Evolutionary conservation across 108 stramenopile genomes (phyloP), one percentile per base, ranked within the genome.

Genomic region (Mayamaea pseudoterrestris): DNA sequence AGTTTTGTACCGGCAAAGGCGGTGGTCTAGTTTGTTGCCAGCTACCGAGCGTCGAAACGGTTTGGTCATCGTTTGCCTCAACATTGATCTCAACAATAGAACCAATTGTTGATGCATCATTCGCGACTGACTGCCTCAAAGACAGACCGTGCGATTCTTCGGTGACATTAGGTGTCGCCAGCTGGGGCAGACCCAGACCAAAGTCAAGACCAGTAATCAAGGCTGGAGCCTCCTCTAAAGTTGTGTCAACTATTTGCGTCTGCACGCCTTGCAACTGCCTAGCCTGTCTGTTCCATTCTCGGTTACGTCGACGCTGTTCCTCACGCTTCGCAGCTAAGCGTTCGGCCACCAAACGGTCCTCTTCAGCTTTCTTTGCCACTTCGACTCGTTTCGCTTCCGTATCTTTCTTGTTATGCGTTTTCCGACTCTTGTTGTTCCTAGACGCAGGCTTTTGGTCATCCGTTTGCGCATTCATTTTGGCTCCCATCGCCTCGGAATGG

Each of bases 221-320:
- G 5, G 31, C 50, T 9, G 35, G 2, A 22, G 3, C 34, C 34
- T 14, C 25, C 12, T 26, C 30, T 13, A n/a, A 2, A 13, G 5
- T 21, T 2, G 35, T 3, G 3, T 27, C 24, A 44, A 26, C 44
- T 44, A 4, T 44, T 44, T 2, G 26, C 32, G 13, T 34, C 32
- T 7, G 13, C 41, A 7, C 44, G 3, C 25, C 26, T 65, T 20
- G 71, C 71, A 24, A 50, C 44, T 45, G 44, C 13, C 21, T 23
- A 22, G 24, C 28, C 21, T 63, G 62, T 45, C 76, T 73, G 46
- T 89, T 89, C 86, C 86, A 89, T 36, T 83, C 81, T 13, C 86
- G 68, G 61, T 80, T 78, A 30, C 75, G 61, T 1, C 86, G 79
- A 31, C 81, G 74, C 35, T 73, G 74, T 47, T 83, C 82, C 45